Base-by-base conservation (phyloP, 106 monocot genomes). In the Dendrobium nobile region DNA sequence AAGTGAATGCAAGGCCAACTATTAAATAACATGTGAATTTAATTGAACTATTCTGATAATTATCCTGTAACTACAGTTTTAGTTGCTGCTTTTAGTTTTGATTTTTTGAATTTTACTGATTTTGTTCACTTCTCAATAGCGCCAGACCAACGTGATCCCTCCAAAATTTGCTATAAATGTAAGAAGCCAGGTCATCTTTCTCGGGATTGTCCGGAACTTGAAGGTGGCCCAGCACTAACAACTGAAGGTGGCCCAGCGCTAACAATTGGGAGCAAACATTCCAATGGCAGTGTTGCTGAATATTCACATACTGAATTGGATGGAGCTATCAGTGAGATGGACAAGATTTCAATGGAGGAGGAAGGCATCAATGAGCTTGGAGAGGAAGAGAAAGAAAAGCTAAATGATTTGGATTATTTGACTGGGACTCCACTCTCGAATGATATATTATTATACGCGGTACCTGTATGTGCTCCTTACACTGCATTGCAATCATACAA, bases 131-230 rank as follows among this genome's bases (percentile, higher is more conserved):
- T 48, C 11, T 75, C 5, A 27, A 51, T 33, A 43, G 54, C 48
- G 17, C 74, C 84, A 92, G 92, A 77, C 31, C 84, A 80, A 79
- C 45, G 84, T 26, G 95, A 91, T 41, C 83, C 88, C 33, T 79
- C 89, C 75, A 95, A 93, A 81, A 88, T 99, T 83, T 99, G 99
- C 79, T 99, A 99, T 78, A 99, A 87, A 86, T 99, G 99, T 84
- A 99, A 99, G 82, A 99, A 99, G 78, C 17, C 77, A 0, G 99
- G 99, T 11, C 99, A 99, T 72, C 91, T 99, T 75, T 82, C 99
- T 64, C 85, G 90, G 47, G 99, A 95, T 82, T 99, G 99, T 85
- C 85, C 72, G 64, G 95, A 95, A 84, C 54, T 77, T 72, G 87
- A 88, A 81, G 22, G 40, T 67, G 73, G 78, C 74, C 77, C 73